Conservation (phyloP, 768 basidiomycete species). For the Leucocoprinus birnbaumii region DNA sequence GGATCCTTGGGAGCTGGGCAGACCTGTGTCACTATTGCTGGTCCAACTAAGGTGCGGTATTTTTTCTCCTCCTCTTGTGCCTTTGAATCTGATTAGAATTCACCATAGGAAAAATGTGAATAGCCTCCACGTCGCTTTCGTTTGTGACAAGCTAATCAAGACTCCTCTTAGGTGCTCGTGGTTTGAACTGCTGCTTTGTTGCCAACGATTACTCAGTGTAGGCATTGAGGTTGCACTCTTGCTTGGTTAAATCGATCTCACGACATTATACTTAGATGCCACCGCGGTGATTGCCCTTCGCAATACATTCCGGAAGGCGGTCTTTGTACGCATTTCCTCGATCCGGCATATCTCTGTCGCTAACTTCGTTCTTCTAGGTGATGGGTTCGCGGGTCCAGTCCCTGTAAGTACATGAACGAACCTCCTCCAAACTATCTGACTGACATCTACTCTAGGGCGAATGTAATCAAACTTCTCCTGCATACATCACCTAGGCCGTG, state of each 20-base stretch:
- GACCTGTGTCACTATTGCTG: constrained; percentile 10
- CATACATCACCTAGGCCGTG: background rate
- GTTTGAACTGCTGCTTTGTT: constrained; percentile 17
- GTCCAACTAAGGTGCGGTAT: background rate
- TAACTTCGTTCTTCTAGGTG: too few species aligned
- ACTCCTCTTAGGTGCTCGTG: constrained; percentile 12
- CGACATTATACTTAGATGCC: too few species aligned
- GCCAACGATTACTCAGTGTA: constrained; percentile 16
- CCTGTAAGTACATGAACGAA: background rate
- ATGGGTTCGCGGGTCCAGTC: background rate
- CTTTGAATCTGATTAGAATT: background rate
- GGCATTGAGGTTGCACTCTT: too few species aligned
- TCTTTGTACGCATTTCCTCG: too few species aligned
- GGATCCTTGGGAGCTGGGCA: background rate
- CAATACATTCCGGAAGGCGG: too few species aligned
- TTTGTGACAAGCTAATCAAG: too few species aligned
- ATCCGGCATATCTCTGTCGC: too few species aligned
- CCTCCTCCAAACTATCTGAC: too few species aligned
- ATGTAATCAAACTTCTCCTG: background rate
- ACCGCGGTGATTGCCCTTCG: too few species aligned
- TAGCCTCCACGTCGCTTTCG: too few species aligned
- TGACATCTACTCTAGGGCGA: background rate
- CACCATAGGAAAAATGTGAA: background rate
- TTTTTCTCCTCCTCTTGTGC: too few species aligned
- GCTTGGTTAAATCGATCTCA: too few species aligned